Evolutionary conservation across 2,329 filamentous ascomycete species (phyloP), one percentile per base, ranked within the genome.

Genomic region (Nemania abortiva): DNA sequence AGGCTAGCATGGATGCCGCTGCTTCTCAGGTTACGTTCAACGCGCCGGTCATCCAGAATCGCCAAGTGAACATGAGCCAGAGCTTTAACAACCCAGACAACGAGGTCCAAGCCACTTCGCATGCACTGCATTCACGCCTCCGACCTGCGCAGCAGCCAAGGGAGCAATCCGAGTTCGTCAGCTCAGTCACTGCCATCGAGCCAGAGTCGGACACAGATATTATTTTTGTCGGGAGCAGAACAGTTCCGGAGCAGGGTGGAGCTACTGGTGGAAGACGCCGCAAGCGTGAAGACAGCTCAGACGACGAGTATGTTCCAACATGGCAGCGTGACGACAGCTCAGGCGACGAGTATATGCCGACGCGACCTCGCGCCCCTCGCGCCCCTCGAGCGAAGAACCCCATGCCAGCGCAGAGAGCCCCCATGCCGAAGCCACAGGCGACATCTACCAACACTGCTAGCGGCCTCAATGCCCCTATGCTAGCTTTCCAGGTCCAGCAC

Each of bases 291-390:
- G 24, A 27, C 6, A 37, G 18, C 20, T 42, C 61, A 1, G 62
- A 68, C 7, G 39, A 61, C 2, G 66, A 61, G 0, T 68, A 57
- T 24, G 52, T 15, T 22, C 66, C 66, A 3, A 39, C 27, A 10
- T 45, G 52, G 13, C 65, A 57, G 52, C 52, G 62, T 27, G 5
- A 2, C 2, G 24, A 29, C 7, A 29, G n/a, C 20, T 45, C 61
- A 1, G 62, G 65, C 6, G 42, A 62, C 2, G 66, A 62, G 0
- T 68, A 57, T 20, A 53, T 15, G 22, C 66, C 66, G 3, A 31
- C 22, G 7, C 42, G 10, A 50, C 22, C 34, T 37, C 34, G 34
- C 34, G 34, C 34, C 34, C 34, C 34, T 11, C 54, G 20, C 22
- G 18, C 10, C 7, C 6, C 60, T 31, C 37, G 29, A 29, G 29